Percentiles rank a stretch among this genome's conserved stretches.
These are phyloP conservation scores for Tylopilus felleus DNA, from an alignment of 768 basidiomycete genomes.

Conservation along the genomic window DNA sequence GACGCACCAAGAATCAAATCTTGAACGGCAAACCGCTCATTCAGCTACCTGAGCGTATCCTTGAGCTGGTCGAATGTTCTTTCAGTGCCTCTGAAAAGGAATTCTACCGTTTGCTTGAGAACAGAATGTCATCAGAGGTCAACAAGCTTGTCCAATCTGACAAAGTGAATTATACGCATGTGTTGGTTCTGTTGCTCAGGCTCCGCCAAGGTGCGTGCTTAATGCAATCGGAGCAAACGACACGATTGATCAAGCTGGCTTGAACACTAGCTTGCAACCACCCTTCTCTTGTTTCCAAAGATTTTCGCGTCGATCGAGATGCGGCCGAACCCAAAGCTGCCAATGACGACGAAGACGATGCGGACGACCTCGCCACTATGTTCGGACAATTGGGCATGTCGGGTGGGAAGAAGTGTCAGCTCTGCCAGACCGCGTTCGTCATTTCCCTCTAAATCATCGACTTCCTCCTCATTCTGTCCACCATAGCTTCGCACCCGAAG, in stretches of 20 bases:
- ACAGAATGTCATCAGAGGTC: constrained; percentile 61
- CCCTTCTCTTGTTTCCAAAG: constrained; percentile 75
- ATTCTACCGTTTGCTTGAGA: constrained; percentile 76
- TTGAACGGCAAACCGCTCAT: constrained; percentile 81
- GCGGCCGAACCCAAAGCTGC: constrained; percentile 66
- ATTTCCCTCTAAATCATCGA: neutral
- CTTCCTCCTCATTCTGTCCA: neutral
- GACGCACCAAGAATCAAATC: constrained; percentile 72
- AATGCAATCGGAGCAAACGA: neutral
- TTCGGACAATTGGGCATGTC: constrained; percentile 68
- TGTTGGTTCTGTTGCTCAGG: constrained; percentile 70
- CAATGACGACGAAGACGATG: constrained; percentile 51
- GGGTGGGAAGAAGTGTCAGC: constrained; percentile 61
- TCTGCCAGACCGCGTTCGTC: constrained; percentile 73
- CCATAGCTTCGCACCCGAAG: constrained; percentile 14
- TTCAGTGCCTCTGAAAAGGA: constrained; percentile 74
- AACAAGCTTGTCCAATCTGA: constrained; percentile 60
- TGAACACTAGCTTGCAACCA: constrained; percentile 76
- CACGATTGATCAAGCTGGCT: neutral
- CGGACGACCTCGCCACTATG: constrained; percentile 72
- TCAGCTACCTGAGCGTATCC: constrained; percentile 68
- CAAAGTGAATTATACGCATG: constrained; percentile 61
- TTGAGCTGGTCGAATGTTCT: constrained; percentile 69
- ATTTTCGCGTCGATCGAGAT: constrained; percentile 69
- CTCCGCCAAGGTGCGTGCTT: constrained; percentile 75